phyloP scores from a whole-genome alignment of 805 yeast genomes.

The Teunomyces barrocoloradensis region DNA sequence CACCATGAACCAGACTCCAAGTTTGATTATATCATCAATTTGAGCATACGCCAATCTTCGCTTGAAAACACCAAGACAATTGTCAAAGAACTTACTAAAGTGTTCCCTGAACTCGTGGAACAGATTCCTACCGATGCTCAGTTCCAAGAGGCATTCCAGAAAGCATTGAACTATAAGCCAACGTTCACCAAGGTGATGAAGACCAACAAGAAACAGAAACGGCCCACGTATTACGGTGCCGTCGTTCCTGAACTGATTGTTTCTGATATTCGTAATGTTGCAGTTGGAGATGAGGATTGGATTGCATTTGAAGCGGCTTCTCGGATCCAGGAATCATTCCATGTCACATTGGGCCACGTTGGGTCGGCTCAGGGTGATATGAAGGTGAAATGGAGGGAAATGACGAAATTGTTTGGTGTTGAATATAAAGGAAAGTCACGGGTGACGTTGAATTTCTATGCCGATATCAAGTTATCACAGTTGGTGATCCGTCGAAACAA shows the following conservation, averaged over 20 bases:
- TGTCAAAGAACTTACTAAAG: conserved; percentile 24
- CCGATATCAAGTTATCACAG: conserved; percentile 40
- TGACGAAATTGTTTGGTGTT: conserved; percentile 10
- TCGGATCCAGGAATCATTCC: conserved; percentile 55
- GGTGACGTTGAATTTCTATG: conserved; percentile 16
- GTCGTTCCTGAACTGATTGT: background rate
- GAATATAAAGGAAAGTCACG: background rate
- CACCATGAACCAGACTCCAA: conserved; percentile 53
- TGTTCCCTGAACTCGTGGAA: conserved; percentile 42
- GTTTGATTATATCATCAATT: conserved; percentile 65
- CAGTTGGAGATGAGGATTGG: conserved; percentile 14
- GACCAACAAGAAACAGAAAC: conserved; percentile 6
- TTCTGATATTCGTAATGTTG: background rate
- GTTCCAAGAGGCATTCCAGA: conserved; percentile 46
- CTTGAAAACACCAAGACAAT: conserved; percentile 12
- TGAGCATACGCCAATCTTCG: conserved; percentile 40
- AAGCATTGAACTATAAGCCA: conserved; percentile 58
- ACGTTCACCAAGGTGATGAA: conserved; percentile 36
- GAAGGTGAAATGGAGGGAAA: conserved; percentile 21
- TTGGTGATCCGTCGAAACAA: conserved; percentile 48
- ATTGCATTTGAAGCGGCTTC: conserved; percentile 20
- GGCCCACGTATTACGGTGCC: conserved; percentile 43
- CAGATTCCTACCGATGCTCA: conserved; percentile 27
- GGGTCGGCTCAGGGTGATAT: conserved; percentile 5
- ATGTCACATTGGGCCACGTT: conserved; percentile 63